A percentile compares a stretch with the other conserved stretches of the same genome.
Evolutionary conservation across 2,329 filamentous ascomycete species (phyloP).

Genomic region (Chaetomiaceae sp.): DNA sequence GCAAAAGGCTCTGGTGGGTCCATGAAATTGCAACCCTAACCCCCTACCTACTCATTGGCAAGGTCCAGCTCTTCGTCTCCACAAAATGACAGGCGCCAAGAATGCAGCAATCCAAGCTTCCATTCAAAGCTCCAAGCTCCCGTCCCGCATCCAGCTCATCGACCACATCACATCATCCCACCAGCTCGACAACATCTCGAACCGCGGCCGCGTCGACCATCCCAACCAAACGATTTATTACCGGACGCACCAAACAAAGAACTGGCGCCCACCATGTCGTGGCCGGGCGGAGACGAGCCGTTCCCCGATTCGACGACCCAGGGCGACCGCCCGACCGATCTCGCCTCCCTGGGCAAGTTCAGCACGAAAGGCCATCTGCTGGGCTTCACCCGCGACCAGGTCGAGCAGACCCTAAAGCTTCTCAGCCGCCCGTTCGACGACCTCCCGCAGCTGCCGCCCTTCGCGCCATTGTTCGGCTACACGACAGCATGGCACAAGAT

Average conservation of each 20-base stretch:
- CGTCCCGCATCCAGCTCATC: too few relatives aligned
- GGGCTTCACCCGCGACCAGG: not conserved
- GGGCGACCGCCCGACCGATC: constrained; percentile 1
- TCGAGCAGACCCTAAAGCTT: constrained; percentile 8
- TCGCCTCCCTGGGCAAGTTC: constrained; percentile 1
- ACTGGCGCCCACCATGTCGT: constrained; percentile 11
- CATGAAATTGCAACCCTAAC: not conserved
- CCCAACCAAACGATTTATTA: too few relatives aligned
- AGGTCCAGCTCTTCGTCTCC: too few relatives aligned
- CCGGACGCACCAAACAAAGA: too few relatives aligned
- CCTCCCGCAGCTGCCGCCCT: constrained; percentile 21
- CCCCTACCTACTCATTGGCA: too few relatives aligned
- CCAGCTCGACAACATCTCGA: too few relatives aligned
- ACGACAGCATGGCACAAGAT: constrained; percentile 12
- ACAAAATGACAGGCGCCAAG: too few relatives aligned
- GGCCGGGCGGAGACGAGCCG: constrained; percentile 4
- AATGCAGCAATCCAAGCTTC: too few relatives aligned
- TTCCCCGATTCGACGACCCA: not conserved
- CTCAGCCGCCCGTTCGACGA: constrained; percentile 19
- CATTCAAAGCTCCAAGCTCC: too few relatives aligned
- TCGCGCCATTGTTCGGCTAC: constrained; percentile 9
- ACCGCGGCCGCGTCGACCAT: too few relatives aligned
- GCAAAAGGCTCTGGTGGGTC: too few relatives aligned
- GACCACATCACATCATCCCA: too few relatives aligned
- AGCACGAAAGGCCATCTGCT: not conserved